Evolutionary conservation across 306 rosid genomes (phyloP).

Genomic region (Luffa aegyptiaca): DNA sequence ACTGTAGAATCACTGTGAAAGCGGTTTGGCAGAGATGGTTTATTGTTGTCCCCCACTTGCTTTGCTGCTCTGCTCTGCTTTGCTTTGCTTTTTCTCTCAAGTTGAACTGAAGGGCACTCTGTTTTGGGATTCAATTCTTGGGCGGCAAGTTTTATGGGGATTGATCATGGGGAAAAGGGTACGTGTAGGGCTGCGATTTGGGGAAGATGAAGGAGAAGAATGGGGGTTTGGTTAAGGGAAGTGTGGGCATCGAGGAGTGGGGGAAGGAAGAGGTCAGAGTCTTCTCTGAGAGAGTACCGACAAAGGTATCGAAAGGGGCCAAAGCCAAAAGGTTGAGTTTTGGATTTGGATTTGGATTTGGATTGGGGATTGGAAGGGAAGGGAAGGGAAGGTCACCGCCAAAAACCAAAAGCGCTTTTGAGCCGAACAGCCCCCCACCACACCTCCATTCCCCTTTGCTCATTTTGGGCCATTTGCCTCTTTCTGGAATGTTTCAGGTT

Average conservation of each 20-base stretch:
- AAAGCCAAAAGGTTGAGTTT: background rate
- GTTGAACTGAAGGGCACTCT: background rate
- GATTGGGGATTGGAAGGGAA: background rate
- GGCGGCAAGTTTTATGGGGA: conserved; percentile 5
- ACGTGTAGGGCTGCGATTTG: conserved; percentile 1
- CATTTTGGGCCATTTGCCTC: background rate
- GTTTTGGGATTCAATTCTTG: background rate
- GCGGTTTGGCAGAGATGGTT: background rate
- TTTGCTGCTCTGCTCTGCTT: background rate
- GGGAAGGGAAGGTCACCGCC: background rate
- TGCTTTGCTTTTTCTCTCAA: background rate
- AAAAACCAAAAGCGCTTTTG: background rate
- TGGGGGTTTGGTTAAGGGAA: background rate
- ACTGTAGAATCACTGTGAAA: background rate
- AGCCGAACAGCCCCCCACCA: background rate
- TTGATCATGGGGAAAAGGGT: background rate
- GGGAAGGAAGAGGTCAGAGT: background rate
- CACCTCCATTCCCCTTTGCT: background rate
- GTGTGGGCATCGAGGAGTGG: background rate
- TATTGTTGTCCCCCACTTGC: background rate
- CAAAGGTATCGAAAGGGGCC: background rate
- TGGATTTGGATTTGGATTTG: background rate
- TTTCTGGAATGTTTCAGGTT: background rate
- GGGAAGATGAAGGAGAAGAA: background rate
- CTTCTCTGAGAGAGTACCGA: background rate